These are phyloP conservation scores for Zoysia pacifica DNA, from an alignment of 176 grass and related monocot genomes.

Conservation along the genomic window DNA sequence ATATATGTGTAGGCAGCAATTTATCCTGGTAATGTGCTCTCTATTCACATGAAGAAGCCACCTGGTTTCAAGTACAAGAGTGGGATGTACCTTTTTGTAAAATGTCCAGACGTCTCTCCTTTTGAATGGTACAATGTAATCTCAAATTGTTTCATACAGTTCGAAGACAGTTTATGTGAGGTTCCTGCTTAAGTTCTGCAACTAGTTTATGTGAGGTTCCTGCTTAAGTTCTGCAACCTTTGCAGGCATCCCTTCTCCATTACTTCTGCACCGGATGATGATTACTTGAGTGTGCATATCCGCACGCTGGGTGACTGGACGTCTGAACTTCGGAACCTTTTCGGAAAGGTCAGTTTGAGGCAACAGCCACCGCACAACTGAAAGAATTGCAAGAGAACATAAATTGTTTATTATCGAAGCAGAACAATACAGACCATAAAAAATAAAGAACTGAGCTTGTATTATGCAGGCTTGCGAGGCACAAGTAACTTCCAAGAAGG, in stretches of 20 bases:
- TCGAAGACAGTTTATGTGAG: conserved; percentile 16
- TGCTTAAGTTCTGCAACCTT: conserved; percentile 32
- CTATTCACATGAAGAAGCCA: conserved; percentile 93
- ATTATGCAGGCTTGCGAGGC: conserved; percentile 65
- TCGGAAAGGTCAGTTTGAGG: conserved; percentile 83
- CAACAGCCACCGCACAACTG: neutral
- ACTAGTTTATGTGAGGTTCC: conserved; percentile 3
- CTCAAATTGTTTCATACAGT: neutral
- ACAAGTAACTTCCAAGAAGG: conserved; percentile 95
- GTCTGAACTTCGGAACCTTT: conserved; percentile 75
- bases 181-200: conserved; percentile 6
- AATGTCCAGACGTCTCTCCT: conserved; percentile 92
- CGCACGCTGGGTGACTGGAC: conserved; percentile 95
- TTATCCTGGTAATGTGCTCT: conserved; percentile 96
- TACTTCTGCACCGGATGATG: conserved; percentile 83
- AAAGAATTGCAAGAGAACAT: conserved; percentile 18
- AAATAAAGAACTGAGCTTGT: conserved; percentile 27
- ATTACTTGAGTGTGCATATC: conserved; percentile 94
- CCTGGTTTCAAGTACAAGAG: conserved; percentile 94
- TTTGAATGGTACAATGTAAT: conserved; percentile 78
- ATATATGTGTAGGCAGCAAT: conserved; percentile 74
- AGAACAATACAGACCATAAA: neutral
- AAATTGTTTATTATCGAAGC: neutral
- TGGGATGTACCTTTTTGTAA: conserved; percentile 99
- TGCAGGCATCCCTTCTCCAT: conserved; percentile 98